Base-by-base conservation (phyloP, 148 eudicot genomes). In the Chenopodium formosanum region DNA sequence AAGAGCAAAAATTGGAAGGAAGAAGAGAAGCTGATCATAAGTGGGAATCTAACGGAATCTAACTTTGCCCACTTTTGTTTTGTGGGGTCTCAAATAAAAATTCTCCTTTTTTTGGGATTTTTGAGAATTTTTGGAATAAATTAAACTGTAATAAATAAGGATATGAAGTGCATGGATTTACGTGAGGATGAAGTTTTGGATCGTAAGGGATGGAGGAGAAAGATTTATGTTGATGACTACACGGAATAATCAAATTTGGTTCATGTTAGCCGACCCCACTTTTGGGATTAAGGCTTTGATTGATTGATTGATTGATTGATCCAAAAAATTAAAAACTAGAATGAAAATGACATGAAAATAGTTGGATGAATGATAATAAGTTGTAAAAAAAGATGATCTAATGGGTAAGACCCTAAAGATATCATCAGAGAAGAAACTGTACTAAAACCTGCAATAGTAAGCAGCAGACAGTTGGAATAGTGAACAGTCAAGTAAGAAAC, bases 381-480 rank as follows among this genome's bases (percentile, higher is more conserved):
- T 40, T 40, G 22, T 17, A 56, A 12, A 4, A 56, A 32, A 52
- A 67, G 82, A 80, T 52, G 60, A 73, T 77, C 74, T 70, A 81
- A 66, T 72, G 86, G 76, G 86, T 80, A 81, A 84, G 44, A 84
- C 47, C 83, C 81, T 50, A 40, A 77, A 66, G 78, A 81, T 67
- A 71, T 44, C 58, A 80, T 62, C 17, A 77, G 73, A 63, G 69
- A 78, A 76, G 53, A 76, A 80, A 79, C 64, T 70, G 80, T 84
- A 80, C 81, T 76, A 65, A 79, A 62, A 70, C 80, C 83, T 84
- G 83, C 81, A 84, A 52, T 76, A 78, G 75, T 74, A 81, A 75
- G 64, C 80, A 86, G 84, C 80, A 86, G 88, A 83, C 88, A 83
- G 88, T 86, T 83, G 84, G 82, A 78, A 86, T 86, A 86, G 88